Evolutionary conservation across 75 land plant genomes (phyloP).

Genomic region (Pseudotsuga menziesii): DNA sequence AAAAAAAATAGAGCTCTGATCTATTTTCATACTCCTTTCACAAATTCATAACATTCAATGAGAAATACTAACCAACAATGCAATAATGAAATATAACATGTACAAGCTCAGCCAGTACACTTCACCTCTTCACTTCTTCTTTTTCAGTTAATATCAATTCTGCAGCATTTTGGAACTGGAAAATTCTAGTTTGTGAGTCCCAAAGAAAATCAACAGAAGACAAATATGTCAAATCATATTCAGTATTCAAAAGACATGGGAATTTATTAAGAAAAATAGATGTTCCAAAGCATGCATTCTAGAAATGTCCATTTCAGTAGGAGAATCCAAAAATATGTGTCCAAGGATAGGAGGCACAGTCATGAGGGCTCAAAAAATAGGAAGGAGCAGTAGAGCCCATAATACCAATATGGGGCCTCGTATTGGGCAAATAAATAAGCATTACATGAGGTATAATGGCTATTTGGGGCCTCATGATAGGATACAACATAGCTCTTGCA

Average conservation of each 20-base stretch:
- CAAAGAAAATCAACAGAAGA: no score
- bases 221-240: no score
- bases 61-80: not conserved
- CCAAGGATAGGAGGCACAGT: not conserved
- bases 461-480: not conserved
- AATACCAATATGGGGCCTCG: not conserved
- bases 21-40: no score
- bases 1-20: no score
- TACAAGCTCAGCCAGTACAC: slow-evolving; percentile 21
- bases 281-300: slow-evolving; percentile 1
- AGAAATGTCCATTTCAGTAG: not conserved
- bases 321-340: not conserved
- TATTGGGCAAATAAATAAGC: not conserved
- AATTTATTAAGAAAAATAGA: not conserved
- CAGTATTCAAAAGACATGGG: not conserved
- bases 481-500: no score
- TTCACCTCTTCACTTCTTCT: slow-evolving; percentile 22
- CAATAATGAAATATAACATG: slow-evolving; percentile 16
- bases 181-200: not conserved
- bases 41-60: not conserved
- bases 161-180: slow-evolving; percentile 16
- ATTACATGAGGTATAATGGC: not conserved
- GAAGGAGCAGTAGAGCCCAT: not conserved
- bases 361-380: not conserved
- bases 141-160: slow-evolving; percentile 18